Percentiles rank a stretch among this genome's conserved stretches.
Evolutionary conservation across 1,284 basidiomycete genomes (phyloP).

Genomic region (Gymnopus androsaceus): DNA sequence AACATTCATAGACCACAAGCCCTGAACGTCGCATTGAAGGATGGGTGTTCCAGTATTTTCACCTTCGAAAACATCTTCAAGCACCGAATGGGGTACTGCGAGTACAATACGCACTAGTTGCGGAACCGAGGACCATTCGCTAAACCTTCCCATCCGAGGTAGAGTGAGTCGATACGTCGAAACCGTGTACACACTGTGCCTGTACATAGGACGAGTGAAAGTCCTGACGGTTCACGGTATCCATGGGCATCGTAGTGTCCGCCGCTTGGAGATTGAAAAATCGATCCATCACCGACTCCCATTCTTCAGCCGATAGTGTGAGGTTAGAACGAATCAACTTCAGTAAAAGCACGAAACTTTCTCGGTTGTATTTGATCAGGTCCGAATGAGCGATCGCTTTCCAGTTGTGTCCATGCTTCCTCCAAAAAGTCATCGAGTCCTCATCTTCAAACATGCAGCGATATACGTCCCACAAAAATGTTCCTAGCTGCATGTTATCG

Average conservation of each 20-base stretch:
- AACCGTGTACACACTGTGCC: conserved; percentile 32
- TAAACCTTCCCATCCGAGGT: conserved; percentile 19
- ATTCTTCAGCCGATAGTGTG: conserved; percentile 25
- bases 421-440: conserved; percentile 21
- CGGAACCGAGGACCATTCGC: conserved; percentile 34
- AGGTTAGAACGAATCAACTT: conserved; percentile 34
- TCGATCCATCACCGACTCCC: conserved; percentile 31
- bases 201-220: conserved; percentile 34
- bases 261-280: conserved; percentile 26
- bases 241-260: conserved; percentile 33
- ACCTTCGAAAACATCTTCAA: conserved; percentile 28
- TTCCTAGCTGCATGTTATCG: conserved; percentile 37
- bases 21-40: conserved; percentile 34
- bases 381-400: conserved; percentile 26
- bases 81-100: conserved; percentile 31
- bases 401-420: conserved; percentile 8
- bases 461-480: conserved; percentile 50
- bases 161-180: conserved; percentile 15
- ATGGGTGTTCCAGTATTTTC: conserved; percentile 34
- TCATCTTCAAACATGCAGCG: conserved; percentile 48
- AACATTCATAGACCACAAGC: conserved; percentile 32
- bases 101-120: conserved; percentile 36
- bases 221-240: conserved; percentile 36
- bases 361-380: conserved; percentile 45
- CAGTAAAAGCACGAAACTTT: conserved; percentile 44